Evolutionary conservation across 2,329 filamentous ascomycete species (phyloP).

Genomic region (Botrytis aclada): DNA sequence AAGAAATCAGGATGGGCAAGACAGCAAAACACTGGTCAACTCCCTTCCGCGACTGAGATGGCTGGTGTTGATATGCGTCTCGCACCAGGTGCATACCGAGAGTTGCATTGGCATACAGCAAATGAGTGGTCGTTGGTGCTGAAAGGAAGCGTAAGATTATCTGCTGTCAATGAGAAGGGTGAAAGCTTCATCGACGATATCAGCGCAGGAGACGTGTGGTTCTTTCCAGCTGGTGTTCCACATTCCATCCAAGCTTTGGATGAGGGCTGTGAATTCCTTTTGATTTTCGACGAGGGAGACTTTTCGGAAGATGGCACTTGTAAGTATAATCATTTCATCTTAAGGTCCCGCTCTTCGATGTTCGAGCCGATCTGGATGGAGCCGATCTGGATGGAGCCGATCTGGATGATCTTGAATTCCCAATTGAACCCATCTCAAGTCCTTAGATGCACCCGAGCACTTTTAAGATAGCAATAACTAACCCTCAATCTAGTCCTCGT

Average conservation of each 20-base stretch:
- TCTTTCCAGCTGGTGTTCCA: slow-evolving; percentile 50
- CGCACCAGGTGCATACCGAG: slow-evolving; percentile 55
- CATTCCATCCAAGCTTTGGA: slow-evolving; percentile 55
- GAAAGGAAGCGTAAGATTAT: slow-evolving; percentile 51
- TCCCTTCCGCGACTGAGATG: slow-evolving; percentile 49
- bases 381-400: not conserved
- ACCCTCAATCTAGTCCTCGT: slow-evolving; percentile 41
- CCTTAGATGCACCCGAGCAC: not conserved
- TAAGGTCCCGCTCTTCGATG: not conserved
- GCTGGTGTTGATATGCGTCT: slow-evolving; percentile 59
- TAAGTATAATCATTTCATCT: not conserved
- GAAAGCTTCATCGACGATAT: slow-evolving; percentile 48
- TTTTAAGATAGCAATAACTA: not conserved
- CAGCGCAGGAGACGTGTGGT: slow-evolving; percentile 52
- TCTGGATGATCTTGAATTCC: not conserved
- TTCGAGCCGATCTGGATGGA: not conserved
- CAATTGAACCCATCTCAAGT: not conserved
- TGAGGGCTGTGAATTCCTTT: slow-evolving; percentile 55
- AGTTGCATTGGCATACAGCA: slow-evolving; percentile 61
- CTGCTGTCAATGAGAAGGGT: slow-evolving; percentile 52
- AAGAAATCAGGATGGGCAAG: slow-evolving; percentile 51
- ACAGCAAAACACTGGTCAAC: slow-evolving; percentile 52
- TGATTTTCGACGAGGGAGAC: slow-evolving; percentile 57
- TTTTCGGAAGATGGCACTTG: slow-evolving; percentile 59
- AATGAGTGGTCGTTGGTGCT: slow-evolving; percentile 52